Percentiles rank a stretch among this genome's conserved stretches.
phyloP scores from a whole-genome alignment of 306 rosid species.

The Senna tora region DNA sequence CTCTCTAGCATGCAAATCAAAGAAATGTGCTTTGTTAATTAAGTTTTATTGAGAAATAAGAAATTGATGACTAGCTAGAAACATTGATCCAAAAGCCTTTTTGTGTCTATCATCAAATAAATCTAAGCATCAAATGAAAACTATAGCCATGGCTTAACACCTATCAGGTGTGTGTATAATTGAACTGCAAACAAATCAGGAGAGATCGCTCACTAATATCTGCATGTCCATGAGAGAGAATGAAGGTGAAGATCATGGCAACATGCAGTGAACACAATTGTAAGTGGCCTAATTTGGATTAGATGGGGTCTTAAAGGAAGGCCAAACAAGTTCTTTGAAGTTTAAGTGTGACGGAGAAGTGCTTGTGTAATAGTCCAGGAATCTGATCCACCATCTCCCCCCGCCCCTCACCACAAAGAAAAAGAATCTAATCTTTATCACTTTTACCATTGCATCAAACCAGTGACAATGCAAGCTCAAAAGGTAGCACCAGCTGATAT shows the following conservation, averaged over 20 bases:
- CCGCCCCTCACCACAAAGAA: too few species aligned
- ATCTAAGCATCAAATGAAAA: neutral
- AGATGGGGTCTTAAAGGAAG: neutral
- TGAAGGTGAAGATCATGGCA: neutral
- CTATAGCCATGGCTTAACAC: neutral
- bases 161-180: neutral
- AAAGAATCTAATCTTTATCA: neutral
- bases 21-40: neutral
- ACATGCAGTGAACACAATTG: neutral
- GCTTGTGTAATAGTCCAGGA: neutral
- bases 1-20: neutral
- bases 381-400: conserved; percentile 10
- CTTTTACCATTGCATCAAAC: conserved; percentile 40
- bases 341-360: neutral
- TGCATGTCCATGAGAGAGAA: neutral
- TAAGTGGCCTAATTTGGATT: neutral
- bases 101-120: neutral
- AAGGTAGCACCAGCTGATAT: conserved; percentile 57
- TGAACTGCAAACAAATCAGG: neutral
- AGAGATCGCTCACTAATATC: neutral
- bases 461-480: conserved; percentile 91
- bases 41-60: neutral
- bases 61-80: neutral
- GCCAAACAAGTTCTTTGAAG: neutral
- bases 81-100: neutral